A percentile compares a stretch with the other conserved stretches of the same genome.
Evolutionary conservation across 495 filamentous ascomycete genomes (phyloP).

Genomic region (Penicillium macrosclerotiorum): DNA sequence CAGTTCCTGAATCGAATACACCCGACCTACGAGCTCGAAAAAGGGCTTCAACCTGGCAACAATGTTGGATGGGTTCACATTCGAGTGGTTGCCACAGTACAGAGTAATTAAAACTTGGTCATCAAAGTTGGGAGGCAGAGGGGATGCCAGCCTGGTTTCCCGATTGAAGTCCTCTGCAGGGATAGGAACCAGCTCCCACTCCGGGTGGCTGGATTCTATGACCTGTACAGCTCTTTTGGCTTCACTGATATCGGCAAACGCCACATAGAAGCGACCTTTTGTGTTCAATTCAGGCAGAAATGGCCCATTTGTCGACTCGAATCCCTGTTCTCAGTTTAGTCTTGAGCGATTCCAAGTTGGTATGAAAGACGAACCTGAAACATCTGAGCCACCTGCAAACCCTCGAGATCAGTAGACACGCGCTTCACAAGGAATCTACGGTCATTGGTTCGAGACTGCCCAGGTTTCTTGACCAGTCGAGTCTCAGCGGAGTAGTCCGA

Average conservation of each 20-base stretch:
- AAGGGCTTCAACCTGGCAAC: background rate
- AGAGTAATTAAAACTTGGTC: constrained; percentile 4
- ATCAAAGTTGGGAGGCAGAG: constrained; percentile 1
- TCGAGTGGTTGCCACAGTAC: constrained; percentile 2
- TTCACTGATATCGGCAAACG: constrained; percentile 6
- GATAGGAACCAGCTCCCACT: constrained; percentile 2
- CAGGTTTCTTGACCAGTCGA: no score
- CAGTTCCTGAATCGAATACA: constrained; percentile 4
- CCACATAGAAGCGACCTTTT: constrained; percentile 9
- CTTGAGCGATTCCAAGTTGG: background rate
- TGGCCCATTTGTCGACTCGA: constrained; percentile 3
- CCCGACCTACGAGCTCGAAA: constrained; percentile 5
- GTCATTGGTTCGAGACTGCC: background rate
- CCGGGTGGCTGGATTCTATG: background rate
- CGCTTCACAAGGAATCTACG: constrained; percentile 4
- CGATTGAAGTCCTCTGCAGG: background rate
- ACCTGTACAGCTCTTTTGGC: background rate
- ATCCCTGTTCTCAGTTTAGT: background rate
- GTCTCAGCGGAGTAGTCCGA: no score
- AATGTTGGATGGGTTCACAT: background rate
- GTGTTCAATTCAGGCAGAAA: constrained; percentile 2
- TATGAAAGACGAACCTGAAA: background rate
- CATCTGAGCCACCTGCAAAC: background rate
- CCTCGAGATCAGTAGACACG: constrained; percentile 4
- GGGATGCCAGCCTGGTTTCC: background rate